A percentile compares a stretch with the other conserved stretches of the same genome.
Conservation (phyloP, 768 basidiomycete species). For the Boletus pseudo-olivaceus region DNA sequence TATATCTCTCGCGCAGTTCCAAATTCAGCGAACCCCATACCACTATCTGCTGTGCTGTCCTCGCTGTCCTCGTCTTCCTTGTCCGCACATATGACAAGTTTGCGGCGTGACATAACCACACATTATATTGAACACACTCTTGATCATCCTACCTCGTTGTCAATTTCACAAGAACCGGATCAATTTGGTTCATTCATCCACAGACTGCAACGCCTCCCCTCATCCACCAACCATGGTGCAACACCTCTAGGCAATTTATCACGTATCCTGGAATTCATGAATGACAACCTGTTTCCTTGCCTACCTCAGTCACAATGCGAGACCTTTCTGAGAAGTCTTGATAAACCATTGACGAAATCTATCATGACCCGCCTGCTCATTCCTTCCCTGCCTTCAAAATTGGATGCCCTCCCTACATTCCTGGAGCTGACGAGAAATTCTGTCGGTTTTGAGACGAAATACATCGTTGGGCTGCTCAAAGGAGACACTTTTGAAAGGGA, state of each 20-base stretch:
- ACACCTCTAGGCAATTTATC: constrained; percentile 52
- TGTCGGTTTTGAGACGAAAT: constrained; percentile 61
- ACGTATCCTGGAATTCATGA: constrained; percentile 59
- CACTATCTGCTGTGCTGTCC: constrained; percentile 52
- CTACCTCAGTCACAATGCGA: constrained; percentile 47
- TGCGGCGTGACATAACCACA: constrained; percentile 61
- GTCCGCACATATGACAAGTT: constrained; percentile 50
- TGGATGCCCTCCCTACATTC: constrained; percentile 58
- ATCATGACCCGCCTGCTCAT: constrained; percentile 65
- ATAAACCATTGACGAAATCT: constrained; percentile 55
- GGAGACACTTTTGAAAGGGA: constrained; percentile 46
- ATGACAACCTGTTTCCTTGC: constrained; percentile 50
- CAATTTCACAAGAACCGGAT: constrained; percentile 34
- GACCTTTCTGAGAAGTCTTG: constrained; percentile 54
- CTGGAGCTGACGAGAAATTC: constrained; percentile 54
- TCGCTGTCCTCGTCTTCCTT: constrained; percentile 57
- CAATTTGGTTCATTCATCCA: constrained; percentile 36
- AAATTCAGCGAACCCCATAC: constrained; percentile 47
- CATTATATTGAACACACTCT: constrained; percentile 60
- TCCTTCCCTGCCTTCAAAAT: constrained; percentile 65
- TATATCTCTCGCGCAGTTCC: constrained; percentile 43
- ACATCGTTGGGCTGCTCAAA: constrained; percentile 48
- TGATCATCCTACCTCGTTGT: constrained; percentile 47
- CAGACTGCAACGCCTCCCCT: constrained; percentile 46
- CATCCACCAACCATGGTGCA: constrained; percentile 38